phyloP scores from a whole-genome alignment of 805 yeast species.

The Peterozyma xylosa region DNA sequence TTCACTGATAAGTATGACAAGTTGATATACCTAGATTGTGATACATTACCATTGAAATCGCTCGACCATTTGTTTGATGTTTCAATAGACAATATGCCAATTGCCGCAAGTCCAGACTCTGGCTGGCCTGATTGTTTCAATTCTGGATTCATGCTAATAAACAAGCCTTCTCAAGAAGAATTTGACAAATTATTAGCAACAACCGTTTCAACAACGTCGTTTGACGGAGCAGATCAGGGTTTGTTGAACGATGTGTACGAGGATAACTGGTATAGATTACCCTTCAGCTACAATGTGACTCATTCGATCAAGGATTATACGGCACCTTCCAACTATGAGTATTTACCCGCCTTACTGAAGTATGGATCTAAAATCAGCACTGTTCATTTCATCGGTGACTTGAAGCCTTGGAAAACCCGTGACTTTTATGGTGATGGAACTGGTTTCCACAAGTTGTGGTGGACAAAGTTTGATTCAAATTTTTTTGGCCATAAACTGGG shows the following conservation, averaged over 20 bases:
- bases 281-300: constrained; percentile 83
- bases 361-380: constrained; percentile 32
- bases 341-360: constrained; percentile 23
- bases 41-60: constrained; percentile 41
- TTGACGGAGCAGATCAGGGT: constrained; percentile 95
- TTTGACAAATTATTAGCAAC: constrained; percentile 30
- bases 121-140: constrained; percentile 93
- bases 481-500: constrained; percentile 11
- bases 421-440: constrained; percentile 9
- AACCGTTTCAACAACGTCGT: constrained; percentile 28
- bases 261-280: constrained; percentile 37
- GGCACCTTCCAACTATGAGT: constrained; percentile 17
- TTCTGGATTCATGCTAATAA: constrained; percentile 57
- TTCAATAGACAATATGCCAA: constrained; percentile 5
- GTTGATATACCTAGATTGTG: constrained; percentile 58
- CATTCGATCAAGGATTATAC: constrained; percentile 17
- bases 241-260: constrained; percentile 68
- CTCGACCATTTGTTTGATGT: constrained; percentile 20
- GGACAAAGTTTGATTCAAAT: constrained; percentile 17
- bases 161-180: constrained; percentile 41
- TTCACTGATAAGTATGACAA: constrained; percentile 25
- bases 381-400: constrained; percentile 61
- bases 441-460: constrained; percentile 21
- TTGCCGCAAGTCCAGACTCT: constrained; percentile 66
- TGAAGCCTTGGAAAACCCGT: constrained; percentile 45